Evolutionary conservation across 2,329 filamentous ascomycete species (phyloP), one percentile per base, ranked within the genome.

Genomic region (Hirsutella minnesotensis): DNA sequence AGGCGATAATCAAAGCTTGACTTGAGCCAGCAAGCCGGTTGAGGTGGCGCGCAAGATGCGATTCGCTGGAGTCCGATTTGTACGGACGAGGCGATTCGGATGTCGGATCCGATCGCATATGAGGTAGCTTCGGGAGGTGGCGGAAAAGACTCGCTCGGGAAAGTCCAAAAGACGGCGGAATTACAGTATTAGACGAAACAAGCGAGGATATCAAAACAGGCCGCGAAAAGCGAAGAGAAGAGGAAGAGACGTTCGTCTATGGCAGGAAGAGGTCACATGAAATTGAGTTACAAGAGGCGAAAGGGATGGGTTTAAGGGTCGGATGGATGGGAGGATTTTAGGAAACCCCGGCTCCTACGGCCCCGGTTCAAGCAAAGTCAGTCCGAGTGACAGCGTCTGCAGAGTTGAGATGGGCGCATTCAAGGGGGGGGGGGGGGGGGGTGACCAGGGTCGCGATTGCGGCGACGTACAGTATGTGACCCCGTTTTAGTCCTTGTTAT

Each of bases 391-490:
- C 33, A 35, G 19, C 30, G 10, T 15, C 24, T 39, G 37, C 37
- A 29, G 37, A 18, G 20, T 39, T 13, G 16, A 33, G 31, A 22
- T 38, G 36, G 18, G 36, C 18, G 18, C 19, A 18, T 9, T 18
- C 5, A n/a, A 39, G 40, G 34, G 24, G 37, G 38, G 41, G 42
- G 37, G 10, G 19, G 12, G 22, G 22, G 40, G 31, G 33, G n/a
- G n/a, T 33, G 18, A 42, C 35, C 37, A 33, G 37, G 41, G 38
- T 39, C 44, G 40, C 36, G 30, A 41, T 31, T 30, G 42, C 38
- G 27, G 38, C 34, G 38, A 19, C 21, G 38, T 42, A 39, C 20
- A 31, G 35, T 29, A 27, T 7, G 24, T 27, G 24, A 12, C 7
- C 24, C n/a, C 24, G 24, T 7, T 27, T 27, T 27, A 27, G 24